Conservation (phyloP, 805 yeast species). For the Candida xyloterini region DNA sequence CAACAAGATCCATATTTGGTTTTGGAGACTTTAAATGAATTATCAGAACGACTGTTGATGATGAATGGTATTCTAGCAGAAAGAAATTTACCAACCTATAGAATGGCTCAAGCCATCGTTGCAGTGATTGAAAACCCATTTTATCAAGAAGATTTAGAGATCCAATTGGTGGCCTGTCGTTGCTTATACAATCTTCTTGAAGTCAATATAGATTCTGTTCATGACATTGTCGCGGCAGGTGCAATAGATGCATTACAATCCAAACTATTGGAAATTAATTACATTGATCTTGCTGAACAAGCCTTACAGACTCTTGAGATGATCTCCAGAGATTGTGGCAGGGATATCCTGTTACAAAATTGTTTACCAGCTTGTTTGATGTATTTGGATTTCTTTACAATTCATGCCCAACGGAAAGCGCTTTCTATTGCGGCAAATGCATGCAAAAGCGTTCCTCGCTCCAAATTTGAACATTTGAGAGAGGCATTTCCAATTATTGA, state of each 20-base stretch:
- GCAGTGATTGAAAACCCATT: constrained; percentile 54
- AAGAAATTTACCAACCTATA: constrained; percentile 57
- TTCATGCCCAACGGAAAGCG: constrained; percentile 85
- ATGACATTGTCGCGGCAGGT: constrained; percentile 59
- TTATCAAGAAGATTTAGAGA: constrained; percentile 64
- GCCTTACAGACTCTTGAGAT: constrained; percentile 72
- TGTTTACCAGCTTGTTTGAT: constrained; percentile 64
- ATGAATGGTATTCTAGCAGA: constrained; percentile 60
- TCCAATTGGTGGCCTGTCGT: constrained; percentile 81
- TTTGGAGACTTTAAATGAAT: constrained; percentile 61
- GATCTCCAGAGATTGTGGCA: constrained; percentile 54
- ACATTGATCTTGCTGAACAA: constrained; percentile 90
- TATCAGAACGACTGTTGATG: constrained; percentile 65
- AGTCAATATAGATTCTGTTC: constrained; percentile 61
- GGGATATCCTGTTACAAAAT: constrained; percentile 52
- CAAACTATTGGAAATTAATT: constrained; percentile 70
- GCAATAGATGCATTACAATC: constrained; percentile 63
- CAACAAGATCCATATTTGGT: constrained; percentile 59
- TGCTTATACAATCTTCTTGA: constrained; percentile 80
- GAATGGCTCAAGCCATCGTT: constrained; percentile 53
- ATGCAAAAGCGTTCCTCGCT: constrained; percentile 44
- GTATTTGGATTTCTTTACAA: constrained; percentile 83
- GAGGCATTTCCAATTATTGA: constrained; percentile 60
- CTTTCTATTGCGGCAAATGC: constrained; percentile 69
- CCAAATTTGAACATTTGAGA: constrained; percentile 46